Percentiles rank a stretch among this genome's conserved stretches.
phyloP scores from a whole-genome alignment of 78 protist genomes.

The Polysphondylium violaceum region DNA sequence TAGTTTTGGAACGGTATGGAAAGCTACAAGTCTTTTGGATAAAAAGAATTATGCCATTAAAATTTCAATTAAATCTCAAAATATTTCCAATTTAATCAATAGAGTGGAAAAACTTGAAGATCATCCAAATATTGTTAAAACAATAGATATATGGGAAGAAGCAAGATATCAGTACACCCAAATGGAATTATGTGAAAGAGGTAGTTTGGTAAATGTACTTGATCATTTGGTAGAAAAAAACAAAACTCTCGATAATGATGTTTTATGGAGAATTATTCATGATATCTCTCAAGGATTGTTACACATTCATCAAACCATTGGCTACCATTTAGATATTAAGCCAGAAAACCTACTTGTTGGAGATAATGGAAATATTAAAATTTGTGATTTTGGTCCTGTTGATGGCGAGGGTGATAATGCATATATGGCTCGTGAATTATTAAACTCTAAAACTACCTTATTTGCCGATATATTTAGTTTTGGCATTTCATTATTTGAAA shows the following conservation, averaged over 20 bases:
- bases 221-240: not conserved
- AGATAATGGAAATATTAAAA: slow-evolving; percentile 59
- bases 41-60: slow-evolving; percentile 33
- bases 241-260: not conserved
- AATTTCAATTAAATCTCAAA: slow-evolving; percentile 47
- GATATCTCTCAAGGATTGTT: slow-evolving; percentile 73
- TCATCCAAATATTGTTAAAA: slow-evolving; percentile 48
- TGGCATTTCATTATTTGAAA: slow-evolving; percentile 51
- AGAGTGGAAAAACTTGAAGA: slow-evolving; percentile 31
- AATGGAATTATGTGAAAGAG: slow-evolving; percentile 66
- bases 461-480: slow-evolving; percentile 74
- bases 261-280: slow-evolving; percentile 28
- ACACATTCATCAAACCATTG: slow-evolving; percentile 79
- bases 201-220: slow-evolving; percentile 40
- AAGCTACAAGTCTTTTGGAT: slow-evolving; percentile 19
- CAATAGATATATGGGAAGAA: slow-evolving; percentile 66
- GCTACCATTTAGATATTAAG: slow-evolving; percentile 89
- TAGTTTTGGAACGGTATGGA: slow-evolving; percentile 57
- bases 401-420: slow-evolving; percentile 61
- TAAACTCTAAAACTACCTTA: slow-evolving; percentile 16
- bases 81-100: slow-evolving; percentile 42
- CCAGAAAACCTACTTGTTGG: slow-evolving; percentile 87
- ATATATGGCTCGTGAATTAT: slow-evolving; percentile 67
- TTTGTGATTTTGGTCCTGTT: slow-evolving; percentile 88
- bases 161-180: slow-evolving; percentile 57